phyloP scores from a whole-genome alignment of 176 grass and related monocot species.

The Carex parvula region DNA sequence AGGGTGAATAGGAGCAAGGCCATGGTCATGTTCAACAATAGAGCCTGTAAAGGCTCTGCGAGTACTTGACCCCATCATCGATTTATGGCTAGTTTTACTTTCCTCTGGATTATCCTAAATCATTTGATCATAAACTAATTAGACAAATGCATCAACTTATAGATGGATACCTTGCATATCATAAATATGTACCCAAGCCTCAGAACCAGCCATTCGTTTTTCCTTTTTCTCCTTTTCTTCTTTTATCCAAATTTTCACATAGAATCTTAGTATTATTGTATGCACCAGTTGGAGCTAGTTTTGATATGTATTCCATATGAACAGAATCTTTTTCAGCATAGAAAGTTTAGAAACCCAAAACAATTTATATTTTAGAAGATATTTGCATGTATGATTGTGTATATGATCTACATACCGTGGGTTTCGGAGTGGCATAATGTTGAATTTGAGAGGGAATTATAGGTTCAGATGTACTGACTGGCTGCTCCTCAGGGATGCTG shows the following conservation, averaged over 20 bases:
- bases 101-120: slow-evolving; percentile 11
- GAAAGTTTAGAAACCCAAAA: neutral
- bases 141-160: slow-evolving; percentile 41
- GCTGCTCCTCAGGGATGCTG: slow-evolving; percentile 14
- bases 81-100: slow-evolving; percentile 4
- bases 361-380: neutral
- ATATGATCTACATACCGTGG: slow-evolving; percentile 19
- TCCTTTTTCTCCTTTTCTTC: no score
- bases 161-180: slow-evolving; percentile 24
- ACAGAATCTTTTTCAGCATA: neutral
- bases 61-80: slow-evolving; percentile 14
- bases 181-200: slow-evolving; percentile 35
- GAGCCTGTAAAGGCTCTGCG: slow-evolving; percentile 56
- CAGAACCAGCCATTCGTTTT: neutral
- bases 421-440: neutral
- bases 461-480: slow-evolving; percentile 15
- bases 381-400: neutral
- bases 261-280: neutral
- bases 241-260: neutral
- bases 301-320: neutral
- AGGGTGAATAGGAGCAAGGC: slow-evolving; percentile 37
- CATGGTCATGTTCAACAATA: slow-evolving; percentile 65
- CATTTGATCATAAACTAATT: slow-evolving; percentile 18
- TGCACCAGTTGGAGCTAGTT: neutral
- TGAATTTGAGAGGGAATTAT: slow-evolving; percentile 5